Base-by-base conservation (phyloP, 2,329 filamentous ascomycete species). In the Chalara sp. region DNA sequence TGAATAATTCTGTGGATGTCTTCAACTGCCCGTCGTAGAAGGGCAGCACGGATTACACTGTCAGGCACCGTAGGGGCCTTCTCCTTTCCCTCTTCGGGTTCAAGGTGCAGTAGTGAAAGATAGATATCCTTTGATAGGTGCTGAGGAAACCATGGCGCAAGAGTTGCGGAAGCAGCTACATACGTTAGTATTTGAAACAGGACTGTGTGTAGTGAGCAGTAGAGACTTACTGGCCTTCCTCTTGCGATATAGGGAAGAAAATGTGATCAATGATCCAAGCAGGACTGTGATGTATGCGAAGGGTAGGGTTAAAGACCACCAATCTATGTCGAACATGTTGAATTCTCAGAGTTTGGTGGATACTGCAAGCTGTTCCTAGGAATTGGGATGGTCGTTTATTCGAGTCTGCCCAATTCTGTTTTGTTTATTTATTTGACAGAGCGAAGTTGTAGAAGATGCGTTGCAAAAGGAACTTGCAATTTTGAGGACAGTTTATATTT, bases 61-160 rank as follows among this genome's bases (percentile, higher is more conserved):
- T 96, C 89, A 31, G 93, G 92, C 5, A 96, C 76, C 11, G 74
- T 75, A 53, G 80, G 76, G 5, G 78, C 70, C 68, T 91, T 89
- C 64, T 88, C 83, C 53, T 79, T 72, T 50, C 78, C 78, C 33
- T 74, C 71, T 58, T 79, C 76, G 49, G 80, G 76, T 50, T 81
- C 78, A 65, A 93, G 78, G 72, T 99, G 90, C 47, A 96, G 78
- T 40, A 99, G 83, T 43, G 90, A 90, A 54, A 96, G 81, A 76
- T 97, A 99, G 66, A 99, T 82, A 70, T 99, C 91, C 70, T 92
- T 88, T 70, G 93, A 87, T 47, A 95, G 76, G 68, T 99, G 91
- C 48, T 86, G 80, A 29, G 86, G 84, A 71, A 99, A 99, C 92
- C 93, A 99, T 60, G 92, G 90, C 59, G 87, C 89, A 55, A 99